Percentiles rank a stretch among this genome's conserved stretches.
phyloP scores from a whole-genome alignment of 306 rosid species.

The Ormosia semicastrata region DNA sequence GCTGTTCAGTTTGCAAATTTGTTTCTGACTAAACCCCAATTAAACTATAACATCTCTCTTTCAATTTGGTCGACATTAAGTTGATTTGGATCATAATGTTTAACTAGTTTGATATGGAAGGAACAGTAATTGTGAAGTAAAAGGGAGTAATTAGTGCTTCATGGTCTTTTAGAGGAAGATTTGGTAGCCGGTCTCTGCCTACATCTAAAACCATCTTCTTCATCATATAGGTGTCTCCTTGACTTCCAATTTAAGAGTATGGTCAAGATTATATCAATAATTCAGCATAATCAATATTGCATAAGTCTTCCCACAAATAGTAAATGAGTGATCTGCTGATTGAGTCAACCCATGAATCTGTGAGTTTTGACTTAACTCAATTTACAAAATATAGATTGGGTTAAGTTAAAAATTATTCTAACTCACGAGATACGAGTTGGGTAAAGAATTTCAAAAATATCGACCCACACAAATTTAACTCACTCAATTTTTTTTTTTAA shows the following conservation, averaged over 20 bases:
- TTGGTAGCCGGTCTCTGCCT: conserved; percentile 25
- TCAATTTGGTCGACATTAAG: conserved; percentile 42
- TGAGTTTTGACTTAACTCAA: too few species aligned
- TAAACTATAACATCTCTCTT: conserved; percentile 25
- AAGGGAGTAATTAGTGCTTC: conserved; percentile 71
- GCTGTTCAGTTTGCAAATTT: neutral
- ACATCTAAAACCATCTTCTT: conserved; percentile 32
- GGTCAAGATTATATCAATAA: conserved; percentile 51
- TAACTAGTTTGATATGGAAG: conserved; percentile 26
- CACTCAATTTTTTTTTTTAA: too few species aligned
- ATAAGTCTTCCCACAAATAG: conserved; percentile 40
- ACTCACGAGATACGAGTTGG: too few species aligned
- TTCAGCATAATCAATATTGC: conserved; percentile 41
- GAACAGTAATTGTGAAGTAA: conserved; percentile 64
- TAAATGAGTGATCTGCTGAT: neutral
- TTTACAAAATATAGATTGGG: too few species aligned
- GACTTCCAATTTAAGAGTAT: conserved; percentile 78
- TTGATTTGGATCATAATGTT: conserved; percentile 42
- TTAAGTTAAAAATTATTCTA: too few species aligned
- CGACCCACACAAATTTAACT: too few species aligned
- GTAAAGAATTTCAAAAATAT: too few species aligned
- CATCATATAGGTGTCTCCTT: conserved; percentile 48
- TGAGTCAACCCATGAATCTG: too few species aligned
- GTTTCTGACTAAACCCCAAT: conserved; percentile 18
- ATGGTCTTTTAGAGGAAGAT: conserved; percentile 61